Conservation (phyloP, 768 basidiomycete genomes). For the Amanita jacksonii region DNA sequence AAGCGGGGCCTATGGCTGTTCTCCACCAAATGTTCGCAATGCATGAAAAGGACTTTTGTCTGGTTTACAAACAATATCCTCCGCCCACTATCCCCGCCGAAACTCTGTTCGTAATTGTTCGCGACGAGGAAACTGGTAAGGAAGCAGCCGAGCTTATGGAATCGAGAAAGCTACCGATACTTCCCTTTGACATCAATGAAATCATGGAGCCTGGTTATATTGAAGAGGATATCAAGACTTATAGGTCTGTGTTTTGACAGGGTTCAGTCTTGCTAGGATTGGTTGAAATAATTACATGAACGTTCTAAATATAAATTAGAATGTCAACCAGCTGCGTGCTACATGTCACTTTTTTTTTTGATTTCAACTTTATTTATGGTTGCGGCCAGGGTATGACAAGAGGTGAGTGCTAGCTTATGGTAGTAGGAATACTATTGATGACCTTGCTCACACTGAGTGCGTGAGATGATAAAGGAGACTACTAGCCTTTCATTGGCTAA, state of each 20-base stretch:
- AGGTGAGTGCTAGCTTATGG: too few species aligned
- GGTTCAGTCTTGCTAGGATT: slow-evolving; percentile 2
- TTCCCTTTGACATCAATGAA: slow-evolving; percentile 3
- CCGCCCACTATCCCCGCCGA: slow-evolving; percentile 1
- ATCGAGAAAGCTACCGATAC: too few species aligned
- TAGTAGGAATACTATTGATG: too few species aligned
- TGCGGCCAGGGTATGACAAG: too few species aligned
- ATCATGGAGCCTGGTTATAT: slow-evolving; percentile 2
- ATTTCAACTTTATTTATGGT: too few species aligned
- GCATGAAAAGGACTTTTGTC: slow-evolving; percentile 5
- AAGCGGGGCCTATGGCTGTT: slow-evolving; percentile 5
- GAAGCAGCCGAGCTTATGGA: too few species aligned
- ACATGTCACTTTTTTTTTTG: too few species aligned
- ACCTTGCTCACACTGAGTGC: too few species aligned
- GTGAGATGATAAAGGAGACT: too few species aligned
- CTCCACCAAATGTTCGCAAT: slow-evolving; percentile 5
- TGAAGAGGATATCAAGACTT: slow-evolving; percentile 1
- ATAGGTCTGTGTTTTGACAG: background rate
- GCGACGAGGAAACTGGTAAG: slow-evolving; percentile 4
- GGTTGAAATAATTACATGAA: slow-evolving; percentile 1
- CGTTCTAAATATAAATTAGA: too few species aligned
- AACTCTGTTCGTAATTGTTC: background rate
- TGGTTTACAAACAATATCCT: slow-evolving; percentile 5
- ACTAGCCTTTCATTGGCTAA: too few species aligned
- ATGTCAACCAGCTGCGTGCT: too few species aligned